These are phyloP conservation scores for Parathielavia appendiculata DNA, from an alignment of 495 filamentous ascomycete species.

Conservation along the genomic window DNA sequence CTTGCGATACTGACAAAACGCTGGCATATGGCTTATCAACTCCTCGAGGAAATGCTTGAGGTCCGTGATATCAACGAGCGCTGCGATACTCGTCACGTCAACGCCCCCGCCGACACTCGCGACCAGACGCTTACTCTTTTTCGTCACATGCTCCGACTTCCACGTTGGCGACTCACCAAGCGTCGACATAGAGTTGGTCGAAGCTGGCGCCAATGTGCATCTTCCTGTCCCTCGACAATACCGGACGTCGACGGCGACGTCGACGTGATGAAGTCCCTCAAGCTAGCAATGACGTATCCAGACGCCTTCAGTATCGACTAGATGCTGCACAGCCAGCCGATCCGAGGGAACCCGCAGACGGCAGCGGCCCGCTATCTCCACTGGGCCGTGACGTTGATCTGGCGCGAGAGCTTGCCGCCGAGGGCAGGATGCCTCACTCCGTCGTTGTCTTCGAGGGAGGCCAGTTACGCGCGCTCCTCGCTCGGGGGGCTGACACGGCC, in stretches of 20 bases:
- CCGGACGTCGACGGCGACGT: too few relatives aligned
- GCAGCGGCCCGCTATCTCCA: not conserved
- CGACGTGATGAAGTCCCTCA: not conserved
- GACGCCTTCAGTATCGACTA: not conserved
- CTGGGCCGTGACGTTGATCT: too few relatives aligned
- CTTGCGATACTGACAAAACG: too few relatives aligned
- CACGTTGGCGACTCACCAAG: too few relatives aligned
- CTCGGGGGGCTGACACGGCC: conserved; percentile 6
- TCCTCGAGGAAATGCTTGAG: not conserved
- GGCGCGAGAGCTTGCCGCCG: too few relatives aligned
- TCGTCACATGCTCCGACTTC: too few relatives aligned
- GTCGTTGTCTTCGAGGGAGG: not conserved
- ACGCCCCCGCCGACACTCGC: too few relatives aligned
- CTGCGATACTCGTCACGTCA: not conserved
- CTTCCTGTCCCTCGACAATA: too few relatives aligned
- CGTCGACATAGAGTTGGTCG: not conserved
- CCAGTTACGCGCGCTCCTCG: conserved; percentile 6
- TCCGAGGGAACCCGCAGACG: conserved; percentile 7
- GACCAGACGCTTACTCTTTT: too few relatives aligned
- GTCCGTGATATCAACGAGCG: not conserved
- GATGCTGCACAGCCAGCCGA: conserved; percentile 12
- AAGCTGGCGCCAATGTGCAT: conserved; percentile 5
- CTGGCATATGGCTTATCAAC: not conserved
- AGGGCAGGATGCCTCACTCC: too few relatives aligned
- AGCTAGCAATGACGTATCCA: not conserved